Percentiles rank a stretch among this genome's conserved stretches.
Evolutionary conservation across 257 asterid species (phyloP).

Genomic region (Solanum dulcamara): DNA sequence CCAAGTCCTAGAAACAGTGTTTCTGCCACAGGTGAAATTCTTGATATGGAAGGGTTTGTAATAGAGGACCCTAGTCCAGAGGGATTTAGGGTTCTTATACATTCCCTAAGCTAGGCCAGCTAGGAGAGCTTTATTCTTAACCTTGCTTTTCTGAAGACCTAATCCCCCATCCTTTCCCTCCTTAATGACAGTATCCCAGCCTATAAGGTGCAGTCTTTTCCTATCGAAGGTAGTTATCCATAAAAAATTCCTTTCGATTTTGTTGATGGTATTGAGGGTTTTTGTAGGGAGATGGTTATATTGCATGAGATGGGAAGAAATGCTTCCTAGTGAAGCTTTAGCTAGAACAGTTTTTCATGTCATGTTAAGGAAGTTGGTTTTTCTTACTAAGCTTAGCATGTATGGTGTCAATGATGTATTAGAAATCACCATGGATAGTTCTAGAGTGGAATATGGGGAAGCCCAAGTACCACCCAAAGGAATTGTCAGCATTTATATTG

Average conservation of each 20-base stretch:
- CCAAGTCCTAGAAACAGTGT: neutral
- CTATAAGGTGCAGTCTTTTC: neutral
- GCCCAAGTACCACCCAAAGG: neutral
- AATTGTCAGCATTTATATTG: neutral
- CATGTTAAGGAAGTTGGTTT: neutral
- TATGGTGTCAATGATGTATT: no score
- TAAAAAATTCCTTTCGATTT: no score
- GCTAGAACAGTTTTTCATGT: neutral
- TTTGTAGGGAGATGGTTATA: neutral
- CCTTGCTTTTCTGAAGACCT: neutral
- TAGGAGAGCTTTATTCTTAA: no score
- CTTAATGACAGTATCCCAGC: neutral
- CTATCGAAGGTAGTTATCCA: neutral
- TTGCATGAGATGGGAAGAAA: neutral
- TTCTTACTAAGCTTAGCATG: neutral
- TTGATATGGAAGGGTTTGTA: neutral
- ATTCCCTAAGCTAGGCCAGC: neutral
- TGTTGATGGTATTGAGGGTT: neutral
- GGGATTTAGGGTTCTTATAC: neutral
- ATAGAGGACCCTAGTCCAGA: neutral
- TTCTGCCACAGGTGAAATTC: no score
- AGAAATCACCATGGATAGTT: neutral
- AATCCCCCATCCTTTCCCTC: neutral
- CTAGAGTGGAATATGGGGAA: neutral
- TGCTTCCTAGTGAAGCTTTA: neutral